A percentile compares a stretch with the other conserved stretches of the same genome.
These are phyloP conservation scores for Decorospora gaudefroyi DNA, from an alignment of 2,329 filamentous ascomycete species.

Conservation along the genomic window DNA sequence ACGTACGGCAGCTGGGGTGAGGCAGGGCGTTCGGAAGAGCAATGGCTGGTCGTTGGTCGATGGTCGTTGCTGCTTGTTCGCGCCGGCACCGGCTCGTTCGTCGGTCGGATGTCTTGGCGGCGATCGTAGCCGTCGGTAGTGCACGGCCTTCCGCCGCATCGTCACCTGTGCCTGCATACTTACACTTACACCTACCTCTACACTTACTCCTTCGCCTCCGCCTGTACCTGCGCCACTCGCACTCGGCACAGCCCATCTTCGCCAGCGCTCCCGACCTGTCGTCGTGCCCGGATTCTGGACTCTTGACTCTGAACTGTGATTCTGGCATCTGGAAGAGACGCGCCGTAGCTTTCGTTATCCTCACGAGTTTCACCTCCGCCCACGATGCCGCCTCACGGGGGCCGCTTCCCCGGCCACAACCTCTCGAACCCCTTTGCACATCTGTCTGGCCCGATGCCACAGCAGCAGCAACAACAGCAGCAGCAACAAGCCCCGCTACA, in stretches of 20 bases:
- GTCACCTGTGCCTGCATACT: slow-evolving; percentile 5
- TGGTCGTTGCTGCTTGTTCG: too few species aligned
- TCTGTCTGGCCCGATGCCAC: slow-evolving; percentile 51
- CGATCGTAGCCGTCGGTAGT: slow-evolving; percentile 14
- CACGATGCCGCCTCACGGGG: slow-evolving; percentile 62
- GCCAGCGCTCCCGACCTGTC: slow-evolving; percentile 1
- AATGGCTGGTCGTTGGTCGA: slow-evolving; percentile 28
- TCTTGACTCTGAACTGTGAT: not conserved
- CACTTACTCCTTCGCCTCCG: too few species aligned
- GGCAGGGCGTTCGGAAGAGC: slow-evolving; percentile 24
- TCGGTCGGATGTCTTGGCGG: slow-evolving; percentile 21
- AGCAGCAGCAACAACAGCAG: slow-evolving; percentile 41
- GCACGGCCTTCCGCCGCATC: slow-evolving; percentile 12
- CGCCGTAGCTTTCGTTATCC: not conserved
- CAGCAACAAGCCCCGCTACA: slow-evolving; percentile 55
- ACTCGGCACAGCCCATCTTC: slow-evolving; percentile 5
- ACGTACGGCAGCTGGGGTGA: slow-evolving; percentile 30
- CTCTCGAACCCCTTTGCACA: slow-evolving; percentile 64
- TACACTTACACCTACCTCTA: too few species aligned
- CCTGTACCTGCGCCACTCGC: slow-evolving; percentile 11
- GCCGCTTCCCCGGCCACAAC: slow-evolving; percentile 62
- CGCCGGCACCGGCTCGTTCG: slow-evolving; percentile 23
- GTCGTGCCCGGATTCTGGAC: too few species aligned
- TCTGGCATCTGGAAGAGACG: not conserved
- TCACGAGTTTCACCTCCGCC: slow-evolving; percentile 16